Evolutionary conservation across 805 yeast genomes (phyloP).

Genomic region (Saturnispora quitensis): DNA sequence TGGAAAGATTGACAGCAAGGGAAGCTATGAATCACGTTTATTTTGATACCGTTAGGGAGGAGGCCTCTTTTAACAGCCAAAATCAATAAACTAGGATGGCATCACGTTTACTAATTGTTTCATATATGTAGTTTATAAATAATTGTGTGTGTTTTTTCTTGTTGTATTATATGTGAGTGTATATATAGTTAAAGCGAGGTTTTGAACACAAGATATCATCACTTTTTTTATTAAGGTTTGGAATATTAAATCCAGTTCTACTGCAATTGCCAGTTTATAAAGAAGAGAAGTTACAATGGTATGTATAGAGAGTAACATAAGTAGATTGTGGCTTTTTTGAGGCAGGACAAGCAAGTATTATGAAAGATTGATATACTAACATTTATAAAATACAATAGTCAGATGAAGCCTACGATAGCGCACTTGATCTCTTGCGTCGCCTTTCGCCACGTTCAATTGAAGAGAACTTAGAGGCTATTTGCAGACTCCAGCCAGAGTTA

Average conservation of each 20-base stretch:
- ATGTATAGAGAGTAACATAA: background rate
- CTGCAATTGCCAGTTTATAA: background rate
- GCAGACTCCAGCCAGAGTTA: constrained; percentile 51
- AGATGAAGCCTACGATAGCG: constrained; percentile 56
- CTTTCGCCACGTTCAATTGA: constrained; percentile 57
- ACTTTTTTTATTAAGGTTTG: background rate
- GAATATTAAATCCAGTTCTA: background rate
- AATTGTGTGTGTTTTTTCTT: background rate
- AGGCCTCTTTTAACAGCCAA: background rate
- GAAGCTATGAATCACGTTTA: constrained; percentile 74
- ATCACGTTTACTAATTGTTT: background rate
- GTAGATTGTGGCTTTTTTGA: background rate
- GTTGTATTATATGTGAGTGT: background rate
- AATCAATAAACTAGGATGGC: background rate
- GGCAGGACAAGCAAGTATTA: background rate
- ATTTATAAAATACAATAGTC: background rate
- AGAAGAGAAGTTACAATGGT: constrained; percentile 2
- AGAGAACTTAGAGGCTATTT: constrained; percentile 35
- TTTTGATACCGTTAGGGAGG: constrained; percentile 25
- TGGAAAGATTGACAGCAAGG: constrained; percentile 76
- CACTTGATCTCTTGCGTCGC: constrained; percentile 68
- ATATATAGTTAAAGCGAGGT: background rate
- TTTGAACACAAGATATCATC: background rate
- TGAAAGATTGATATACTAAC: constrained; percentile 1
- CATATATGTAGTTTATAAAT: background rate